Percentiles rank a stretch among this genome's conserved stretches.
These are phyloP conservation scores for Allium cepa DNA, from an alignment of 106 monocot genomes.

Conservation along the genomic window DNA sequence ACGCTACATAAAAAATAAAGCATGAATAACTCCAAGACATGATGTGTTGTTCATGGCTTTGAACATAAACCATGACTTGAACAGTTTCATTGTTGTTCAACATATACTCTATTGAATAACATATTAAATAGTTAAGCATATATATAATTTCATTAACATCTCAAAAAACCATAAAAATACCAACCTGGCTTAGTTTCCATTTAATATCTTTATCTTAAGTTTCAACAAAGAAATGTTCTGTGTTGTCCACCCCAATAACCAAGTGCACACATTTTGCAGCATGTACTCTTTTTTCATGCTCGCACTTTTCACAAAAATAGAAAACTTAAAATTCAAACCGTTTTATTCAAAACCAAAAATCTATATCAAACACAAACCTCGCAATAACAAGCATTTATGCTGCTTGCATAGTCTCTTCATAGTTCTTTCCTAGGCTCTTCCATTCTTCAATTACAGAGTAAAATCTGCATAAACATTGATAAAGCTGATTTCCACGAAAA, in stretches of 20 bases:
- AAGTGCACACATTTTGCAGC: slow-evolving; percentile 58
- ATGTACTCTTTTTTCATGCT: slow-evolving; percentile 76
- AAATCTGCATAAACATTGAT: neutral
- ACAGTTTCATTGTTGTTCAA: too few species aligned
- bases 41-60: too few species aligned
- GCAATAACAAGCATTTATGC: too few species aligned
- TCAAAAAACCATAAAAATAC: neutral
- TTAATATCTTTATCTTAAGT: slow-evolving; percentile 76
- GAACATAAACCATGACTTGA: too few species aligned
- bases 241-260: slow-evolving; percentile 45
- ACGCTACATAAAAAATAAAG: too few species aligned
- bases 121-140: neutral
- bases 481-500: too few species aligned
- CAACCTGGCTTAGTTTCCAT: slow-evolving; percentile 55
- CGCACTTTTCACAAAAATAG: slow-evolving; percentile 35
- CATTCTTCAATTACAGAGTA: slow-evolving; percentile 39
- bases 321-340: neutral
- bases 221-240: slow-evolving; percentile 86
- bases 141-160: too few species aligned
- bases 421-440: too few species aligned
- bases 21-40: too few species aligned
- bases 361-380: too few species aligned
- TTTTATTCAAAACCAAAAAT: neutral
- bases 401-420: too few species aligned
- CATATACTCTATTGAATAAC: too few species aligned